These are phyloP conservation scores for Trichoderma gracile DNA, from an alignment of 2,329 filamentous ascomycete genomes.

Conservation along the genomic window DNA sequence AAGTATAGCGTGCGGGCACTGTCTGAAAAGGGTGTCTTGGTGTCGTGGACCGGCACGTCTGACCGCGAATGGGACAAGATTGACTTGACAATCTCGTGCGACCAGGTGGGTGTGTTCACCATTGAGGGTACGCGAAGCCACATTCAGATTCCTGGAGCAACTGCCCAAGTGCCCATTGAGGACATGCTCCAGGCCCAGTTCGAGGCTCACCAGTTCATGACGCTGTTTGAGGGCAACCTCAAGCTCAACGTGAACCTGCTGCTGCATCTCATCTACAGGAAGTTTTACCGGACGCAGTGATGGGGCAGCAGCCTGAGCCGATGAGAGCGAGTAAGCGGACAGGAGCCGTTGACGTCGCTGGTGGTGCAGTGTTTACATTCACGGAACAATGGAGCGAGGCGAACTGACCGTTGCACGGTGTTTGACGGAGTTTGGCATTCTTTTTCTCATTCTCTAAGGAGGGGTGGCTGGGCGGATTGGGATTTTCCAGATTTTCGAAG, in stretches of 20 bases:
- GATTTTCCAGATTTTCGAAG: slow-evolving; percentile 7
- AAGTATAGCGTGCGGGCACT: slow-evolving; percentile 92
- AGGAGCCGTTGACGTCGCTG: slow-evolving; percentile 7
- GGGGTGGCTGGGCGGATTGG: neutral
- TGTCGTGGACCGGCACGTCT: slow-evolving; percentile 82
- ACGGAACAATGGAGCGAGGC: slow-evolving; percentile 5
- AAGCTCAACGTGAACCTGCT: slow-evolving; percentile 95
- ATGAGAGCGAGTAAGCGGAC: neutral
- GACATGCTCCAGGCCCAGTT: slow-evolving; percentile 96
- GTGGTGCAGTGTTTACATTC: neutral
- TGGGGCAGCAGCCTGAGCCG: neutral
- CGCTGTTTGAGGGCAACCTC: slow-evolving; percentile 81
- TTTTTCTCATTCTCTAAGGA: slow-evolving; percentile 23
- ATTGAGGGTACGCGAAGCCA: slow-evolving; percentile 88
- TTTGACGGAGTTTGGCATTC: slow-evolving; percentile 23
- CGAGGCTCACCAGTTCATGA: slow-evolving; percentile 94
- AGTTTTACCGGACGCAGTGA: slow-evolving; percentile 82
- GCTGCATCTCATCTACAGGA: slow-evolving; percentile 96
- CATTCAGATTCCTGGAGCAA: slow-evolving; percentile 94
- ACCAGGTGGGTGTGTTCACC: slow-evolving; percentile 90
- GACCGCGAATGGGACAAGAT: slow-evolving; percentile 87
- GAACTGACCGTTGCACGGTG: slow-evolving; percentile 18
- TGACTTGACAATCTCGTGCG: slow-evolving; percentile 90
- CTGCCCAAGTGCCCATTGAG: slow-evolving; percentile 84
- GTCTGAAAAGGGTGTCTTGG: slow-evolving; percentile 89